phyloP scores from a whole-genome alignment of 106 monocot genomes.

The Platanthera zijinensis region DNA sequence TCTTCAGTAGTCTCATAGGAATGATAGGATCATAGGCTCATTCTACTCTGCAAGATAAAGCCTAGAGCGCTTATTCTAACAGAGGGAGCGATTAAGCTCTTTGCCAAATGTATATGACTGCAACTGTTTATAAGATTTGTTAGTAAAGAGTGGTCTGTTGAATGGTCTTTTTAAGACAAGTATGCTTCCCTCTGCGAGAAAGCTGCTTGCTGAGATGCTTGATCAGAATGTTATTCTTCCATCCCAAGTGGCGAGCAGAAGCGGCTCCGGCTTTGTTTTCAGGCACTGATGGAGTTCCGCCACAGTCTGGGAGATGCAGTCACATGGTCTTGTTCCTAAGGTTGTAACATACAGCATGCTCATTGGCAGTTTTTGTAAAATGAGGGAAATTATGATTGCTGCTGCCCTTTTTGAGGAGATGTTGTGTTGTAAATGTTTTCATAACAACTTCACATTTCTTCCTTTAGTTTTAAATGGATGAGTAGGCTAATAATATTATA shows the following conservation, averaged over 20 bases:
- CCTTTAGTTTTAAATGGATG: slow-evolving; percentile 24
- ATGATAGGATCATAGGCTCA: slow-evolving; percentile 33
- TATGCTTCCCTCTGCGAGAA: slow-evolving; percentile 58
- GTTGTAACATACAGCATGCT: slow-evolving; percentile 77
- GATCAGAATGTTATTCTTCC: slow-evolving; percentile 44
- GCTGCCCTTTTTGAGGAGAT: slow-evolving; percentile 54
- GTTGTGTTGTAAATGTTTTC: slow-evolving; percentile 47
- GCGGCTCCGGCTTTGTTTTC: no score
- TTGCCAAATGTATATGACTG: slow-evolving; percentile 35
- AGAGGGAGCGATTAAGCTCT: slow-evolving; percentile 6
- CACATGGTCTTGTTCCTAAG: slow-evolving; percentile 47
- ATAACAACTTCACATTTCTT: slow-evolving; percentile 70
- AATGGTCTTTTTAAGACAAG: slow-evolving; percentile 83
- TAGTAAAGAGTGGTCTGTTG: slow-evolving; percentile 46
- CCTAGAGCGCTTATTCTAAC: slow-evolving; percentile 19
- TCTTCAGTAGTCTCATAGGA: slow-evolving; percentile 21
- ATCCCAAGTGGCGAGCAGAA: not conserved
- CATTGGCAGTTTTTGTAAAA: slow-evolving; percentile 53
- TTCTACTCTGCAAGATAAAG: slow-evolving; percentile 31
- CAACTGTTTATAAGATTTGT: slow-evolving; percentile 36
- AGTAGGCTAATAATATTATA: no score
- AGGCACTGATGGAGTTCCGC: no score
- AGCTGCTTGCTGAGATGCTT: slow-evolving; percentile 67
- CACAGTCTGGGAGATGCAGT: slow-evolving; percentile 30
- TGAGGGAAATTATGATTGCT: slow-evolving; percentile 26